phyloP scores from a whole-genome alignment of 1,284 basidiomycete genomes.

The Hymenochaete sp. region DNA sequence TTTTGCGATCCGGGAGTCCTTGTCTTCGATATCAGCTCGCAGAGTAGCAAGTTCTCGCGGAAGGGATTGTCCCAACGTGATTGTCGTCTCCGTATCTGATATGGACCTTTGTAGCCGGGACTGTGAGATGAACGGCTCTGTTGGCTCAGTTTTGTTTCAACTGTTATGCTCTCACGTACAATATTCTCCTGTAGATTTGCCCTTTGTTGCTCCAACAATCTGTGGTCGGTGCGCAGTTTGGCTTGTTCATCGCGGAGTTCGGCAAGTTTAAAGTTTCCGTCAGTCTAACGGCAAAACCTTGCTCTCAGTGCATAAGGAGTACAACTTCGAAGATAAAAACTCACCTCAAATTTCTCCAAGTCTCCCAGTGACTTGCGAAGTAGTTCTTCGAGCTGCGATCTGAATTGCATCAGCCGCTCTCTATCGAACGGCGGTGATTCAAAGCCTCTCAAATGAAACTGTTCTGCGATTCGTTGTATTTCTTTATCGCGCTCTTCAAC shows the following conservation, averaged over 20 bases:
- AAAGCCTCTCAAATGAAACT: slow-evolving; percentile 69
- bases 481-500: slow-evolving; percentile 65
- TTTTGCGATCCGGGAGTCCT: slow-evolving; percentile 47
- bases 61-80: slow-evolving; percentile 50
- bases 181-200: slow-evolving; percentile 51
- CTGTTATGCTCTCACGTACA: slow-evolving; percentile 33
- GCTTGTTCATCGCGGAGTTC: slow-evolving; percentile 50
- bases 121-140: background rate
- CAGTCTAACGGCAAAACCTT: slow-evolving; percentile 30
- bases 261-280: slow-evolving; percentile 44
- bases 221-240: slow-evolving; percentile 44
- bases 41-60: slow-evolving; percentile 51
- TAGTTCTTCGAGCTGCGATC: slow-evolving; percentile 48
- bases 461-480: slow-evolving; percentile 63
- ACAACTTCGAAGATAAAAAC: too few relatives aligned
- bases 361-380: slow-evolving; percentile 47
- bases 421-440: slow-evolving; percentile 55
- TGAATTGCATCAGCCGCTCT: slow-evolving; percentile 64
- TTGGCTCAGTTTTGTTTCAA: background rate
- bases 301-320: slow-evolving; percentile 6
- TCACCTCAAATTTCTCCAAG: slow-evolving; percentile 55
- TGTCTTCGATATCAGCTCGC: slow-evolving; percentile 61
- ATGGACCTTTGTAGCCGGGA: slow-evolving; percentile 36
- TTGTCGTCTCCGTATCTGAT: slow-evolving; percentile 39
- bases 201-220: slow-evolving; percentile 44